Evolutionary conservation across 176 grass and related monocot species (phyloP), one percentile per base, ranked within the genome.

Genomic region (Puccinellia tenuiflora): DNA sequence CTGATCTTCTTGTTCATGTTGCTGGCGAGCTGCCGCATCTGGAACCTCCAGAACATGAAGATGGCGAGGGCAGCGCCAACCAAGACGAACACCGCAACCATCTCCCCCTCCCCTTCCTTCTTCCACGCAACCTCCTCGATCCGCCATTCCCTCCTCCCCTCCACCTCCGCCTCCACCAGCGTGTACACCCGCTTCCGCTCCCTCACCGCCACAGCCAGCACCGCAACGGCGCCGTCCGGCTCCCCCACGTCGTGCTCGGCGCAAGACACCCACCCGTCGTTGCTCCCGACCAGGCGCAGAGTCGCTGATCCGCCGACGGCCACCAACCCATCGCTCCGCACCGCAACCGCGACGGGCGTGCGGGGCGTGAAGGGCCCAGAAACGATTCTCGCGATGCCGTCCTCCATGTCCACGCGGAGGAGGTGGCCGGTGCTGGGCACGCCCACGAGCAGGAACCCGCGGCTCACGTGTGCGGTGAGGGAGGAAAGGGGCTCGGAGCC

Each of bases 11-110:
- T 98, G 86, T 92, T 95, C 89, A 98, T 80, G 85, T 83, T 90
- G 68, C 83, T 54, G 24, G 74, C 87, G 11, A 98, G 85, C 75
- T 95, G 89, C 18, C 85, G 59, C 89, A 96, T 96, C 87, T 96
- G 96, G 84, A 95, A 98, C 76, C 96, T 94, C 93, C 93, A 98
- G 82, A 78, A 91, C 85, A 93, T 80, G 82, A 98, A 95, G 76
- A 88, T 84, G 34, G 83, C 80, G 3, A 98, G 85, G 30, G 88
- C 93, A 3, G 81, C 64, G 45, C 92, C 96, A 24, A 93, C 37
- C 22, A 98, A 75, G 65, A 93, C 57, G 3, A 95, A 64, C 3
- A 18, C 80, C 63, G 86, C 92, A 29, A 98, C 76, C 91, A 92
- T 88, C 68, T 98, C 93, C 31, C 91, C 93, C 73, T 93, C 91